These are phyloP conservation scores for Volvariella surrecta DNA, from an alignment of 1,284 basidiomycete species.

Conservation along the genomic window DNA sequence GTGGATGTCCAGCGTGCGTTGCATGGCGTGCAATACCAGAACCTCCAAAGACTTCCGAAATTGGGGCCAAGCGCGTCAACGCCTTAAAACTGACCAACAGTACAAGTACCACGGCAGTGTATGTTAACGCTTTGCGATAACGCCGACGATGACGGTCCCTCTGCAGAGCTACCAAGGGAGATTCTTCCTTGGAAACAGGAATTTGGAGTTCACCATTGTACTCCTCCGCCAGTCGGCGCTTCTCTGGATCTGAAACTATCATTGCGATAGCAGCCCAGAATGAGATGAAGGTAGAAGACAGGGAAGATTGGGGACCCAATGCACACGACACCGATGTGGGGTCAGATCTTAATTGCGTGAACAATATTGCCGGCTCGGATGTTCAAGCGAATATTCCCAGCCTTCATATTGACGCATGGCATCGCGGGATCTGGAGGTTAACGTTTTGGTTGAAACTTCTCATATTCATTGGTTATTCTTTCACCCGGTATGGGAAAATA, in stretches of 20 bases:
- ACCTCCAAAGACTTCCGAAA: not conserved
- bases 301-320: too few species aligned
- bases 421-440: too few species aligned
- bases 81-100: not conserved
- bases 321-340: too few species aligned
- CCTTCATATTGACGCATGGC: too few species aligned
- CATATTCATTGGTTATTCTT: too few species aligned
- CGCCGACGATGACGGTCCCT: not conserved
- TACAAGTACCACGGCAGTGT: not conserved
- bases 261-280: not conserved
- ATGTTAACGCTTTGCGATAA: not conserved
- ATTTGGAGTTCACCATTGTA: not conserved
- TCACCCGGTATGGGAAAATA: too few species aligned
- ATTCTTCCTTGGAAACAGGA: not conserved
- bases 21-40: not conserved
- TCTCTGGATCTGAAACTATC: slow-evolving; percentile 1
- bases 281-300: too few species aligned
- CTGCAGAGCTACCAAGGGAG: not conserved
- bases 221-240: not conserved
- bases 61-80: not conserved
- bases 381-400: too few species aligned
- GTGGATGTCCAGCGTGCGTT: not conserved
- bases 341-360: too few species aligned
- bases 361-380: too few species aligned
- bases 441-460: too few species aligned